A percentile compares a stretch with the other conserved stretches of the same genome.
Conservation (phyloP, 176 grass and related monocot genomes). For the Carex scoparia region DNA sequence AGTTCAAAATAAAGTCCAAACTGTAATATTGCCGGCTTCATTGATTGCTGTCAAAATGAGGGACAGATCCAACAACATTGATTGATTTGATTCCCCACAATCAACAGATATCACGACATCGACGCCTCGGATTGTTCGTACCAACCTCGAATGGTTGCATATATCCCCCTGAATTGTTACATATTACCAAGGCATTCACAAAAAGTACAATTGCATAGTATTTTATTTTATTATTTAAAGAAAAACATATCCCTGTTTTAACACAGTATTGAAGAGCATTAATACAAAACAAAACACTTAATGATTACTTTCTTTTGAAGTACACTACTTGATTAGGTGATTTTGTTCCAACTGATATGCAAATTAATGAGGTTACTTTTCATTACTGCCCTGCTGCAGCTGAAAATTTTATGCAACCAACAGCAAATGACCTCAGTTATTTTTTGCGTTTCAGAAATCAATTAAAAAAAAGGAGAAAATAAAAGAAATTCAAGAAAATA, state of each 20-base stretch:
- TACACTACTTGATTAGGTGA: background rate
- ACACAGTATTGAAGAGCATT: background rate
- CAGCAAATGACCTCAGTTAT: background rate
- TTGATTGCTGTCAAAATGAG: conserved; percentile 25
- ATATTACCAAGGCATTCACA: background rate
- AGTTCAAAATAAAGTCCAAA: background rate
- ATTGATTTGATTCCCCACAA: background rate
- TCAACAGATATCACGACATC: conserved; percentile 27
- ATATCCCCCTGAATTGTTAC: conserved; percentile 10
- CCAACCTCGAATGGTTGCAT: conserved; percentile 21
- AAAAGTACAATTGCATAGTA: background rate
- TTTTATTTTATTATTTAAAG: background rate
- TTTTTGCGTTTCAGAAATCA: background rate
- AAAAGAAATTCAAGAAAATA: background rate
- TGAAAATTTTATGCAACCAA: background rate
- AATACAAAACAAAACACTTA: too few species aligned
- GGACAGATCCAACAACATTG: conserved; percentile 3
- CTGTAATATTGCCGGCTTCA: conserved; percentile 28
- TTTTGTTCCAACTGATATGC: background rate
- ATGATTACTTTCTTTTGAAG: background rate
- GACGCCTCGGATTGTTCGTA: conserved; percentile 5
- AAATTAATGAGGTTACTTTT: background rate
- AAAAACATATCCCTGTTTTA: background rate
- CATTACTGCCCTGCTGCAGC: background rate
- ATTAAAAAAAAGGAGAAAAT: background rate